Conservation (phyloP, 2,329 filamentous ascomycete species). For the Cladosporium cucumerinum region DNA sequence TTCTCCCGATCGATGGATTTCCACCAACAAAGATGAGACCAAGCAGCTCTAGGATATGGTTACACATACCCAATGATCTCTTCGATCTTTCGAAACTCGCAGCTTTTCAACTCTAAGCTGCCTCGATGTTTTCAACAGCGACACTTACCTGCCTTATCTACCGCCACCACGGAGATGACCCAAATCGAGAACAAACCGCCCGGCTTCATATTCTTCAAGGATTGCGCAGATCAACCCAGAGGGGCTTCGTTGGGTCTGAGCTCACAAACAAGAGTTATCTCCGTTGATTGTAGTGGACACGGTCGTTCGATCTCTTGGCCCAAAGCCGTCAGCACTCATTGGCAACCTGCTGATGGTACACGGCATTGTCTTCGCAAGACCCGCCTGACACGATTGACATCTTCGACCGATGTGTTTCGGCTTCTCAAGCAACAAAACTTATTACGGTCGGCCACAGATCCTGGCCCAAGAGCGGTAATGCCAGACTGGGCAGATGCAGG, state of each 20-base stretch:
- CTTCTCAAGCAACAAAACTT: neutral
- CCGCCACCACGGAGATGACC: neutral
- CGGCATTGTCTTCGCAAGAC: neutral
- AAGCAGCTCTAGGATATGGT: neutral
- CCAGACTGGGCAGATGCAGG: neutral
- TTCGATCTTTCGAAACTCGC: neutral
- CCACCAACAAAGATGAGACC: neutral
- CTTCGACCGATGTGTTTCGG: neutral
- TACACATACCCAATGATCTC: neutral
- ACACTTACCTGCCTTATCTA: neutral
- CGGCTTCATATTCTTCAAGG: neutral
- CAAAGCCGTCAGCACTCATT: neutral
- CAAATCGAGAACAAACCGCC: neutral
- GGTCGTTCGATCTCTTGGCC: neutral
- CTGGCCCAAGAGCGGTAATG: neutral
- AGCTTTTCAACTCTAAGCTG: neutral
- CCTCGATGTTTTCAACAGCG: neutral
- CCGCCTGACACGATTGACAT: neutral
- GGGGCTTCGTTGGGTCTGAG: neutral
- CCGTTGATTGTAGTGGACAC: neutral
- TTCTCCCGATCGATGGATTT: neutral
- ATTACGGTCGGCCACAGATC: neutral
- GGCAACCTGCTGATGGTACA: neutral
- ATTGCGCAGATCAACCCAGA: neutral
- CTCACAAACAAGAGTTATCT: neutral